Base-by-base conservation (phyloP, 176 grass and related monocot species). In the Musa schizocarpa region DNA sequence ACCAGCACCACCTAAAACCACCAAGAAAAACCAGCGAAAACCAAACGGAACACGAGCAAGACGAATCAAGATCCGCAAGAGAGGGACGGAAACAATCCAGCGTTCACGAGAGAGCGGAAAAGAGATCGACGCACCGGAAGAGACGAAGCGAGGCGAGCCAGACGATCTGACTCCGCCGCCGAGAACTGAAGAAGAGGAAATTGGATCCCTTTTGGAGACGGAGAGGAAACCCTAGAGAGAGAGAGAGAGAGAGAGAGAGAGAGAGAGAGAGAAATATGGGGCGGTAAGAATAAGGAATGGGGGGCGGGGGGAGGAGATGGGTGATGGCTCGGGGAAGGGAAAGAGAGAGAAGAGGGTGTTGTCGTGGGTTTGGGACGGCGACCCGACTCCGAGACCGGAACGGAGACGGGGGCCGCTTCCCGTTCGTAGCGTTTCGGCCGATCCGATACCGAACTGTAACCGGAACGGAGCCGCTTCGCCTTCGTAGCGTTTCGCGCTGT, bases 151-250 rank as follows among this genome's bases (percentile, higher is more conserved):
- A 49, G 43, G 9, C 10, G 29, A 1, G 57, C 26, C 26, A 63
- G 29, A 69, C 13, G 12, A 19, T 49, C 49, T 27, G 16, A 49
- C 49, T 69, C 3, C 29, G 66, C 29, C 66, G 29, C 9, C 11
- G 24, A 43, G 13, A 58, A 19, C 22, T 14, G 11, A 26, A 19
- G 16, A 13, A 63, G 43, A 70, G 29, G 14, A 63, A 23, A 43
- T 43, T 43, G 34, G 34, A 43, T 43, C 34, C 34, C 34, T 43
- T 43, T 43, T 6, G 3, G 34, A 4, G 34, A 6, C n/a, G 13
- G 14, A 59, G 64, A 66, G 54, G 71, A 81, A 85, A 85, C 83
- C 83, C 83, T 85, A 85, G 78, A 43, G 68, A 17, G 53, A 74
- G 65, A 43, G 8, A 14, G 8, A 24, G 23, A 24, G 3, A 43